Conservation (phyloP, 352 stramenopile genomes). For the Phytophthora aleatoria region DNA sequence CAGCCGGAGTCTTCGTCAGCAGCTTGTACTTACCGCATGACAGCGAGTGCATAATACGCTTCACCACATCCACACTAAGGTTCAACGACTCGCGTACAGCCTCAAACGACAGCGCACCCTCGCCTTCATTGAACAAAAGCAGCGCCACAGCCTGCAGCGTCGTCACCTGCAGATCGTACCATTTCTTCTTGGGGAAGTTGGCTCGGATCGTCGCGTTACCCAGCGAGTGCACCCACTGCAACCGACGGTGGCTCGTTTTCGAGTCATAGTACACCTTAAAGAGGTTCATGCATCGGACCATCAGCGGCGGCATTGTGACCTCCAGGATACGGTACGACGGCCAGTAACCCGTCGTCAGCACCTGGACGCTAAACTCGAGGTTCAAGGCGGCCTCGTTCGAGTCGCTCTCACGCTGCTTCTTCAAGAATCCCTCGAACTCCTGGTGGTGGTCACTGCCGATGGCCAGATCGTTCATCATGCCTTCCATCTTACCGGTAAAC, state of each 20-base stretch:
- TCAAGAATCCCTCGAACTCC: slow-evolving; percentile 95
- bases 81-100: slow-evolving; percentile 94
- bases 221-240: slow-evolving; percentile 97
- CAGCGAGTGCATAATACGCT: slow-evolving; percentile 98
- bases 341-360: slow-evolving; percentile 99
- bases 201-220: slow-evolving; percentile 94
- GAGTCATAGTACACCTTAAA: slow-evolving; percentile 96
- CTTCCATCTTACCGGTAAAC: slow-evolving; percentile 99
- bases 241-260: slow-evolving; percentile 93
- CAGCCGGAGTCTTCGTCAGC: slow-evolving; percentile 92
- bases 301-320: slow-evolving; percentile 93
- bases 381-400: slow-evolving; percentile 49
- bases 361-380: slow-evolving; percentile 97
- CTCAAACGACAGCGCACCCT: slow-evolving; percentile 88
- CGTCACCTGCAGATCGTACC: slow-evolving; percentile 98
- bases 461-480: slow-evolving; percentile 99
- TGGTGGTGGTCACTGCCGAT: slow-evolving; percentile 97
- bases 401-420: slow-evolving; percentile 77
- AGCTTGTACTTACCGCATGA: slow-evolving; percentile 99
- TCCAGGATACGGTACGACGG: slow-evolving; percentile 97
- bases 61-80: slow-evolving; percentile 95
- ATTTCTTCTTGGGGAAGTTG: slow-evolving; percentile 88
- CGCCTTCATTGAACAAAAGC: slow-evolving; percentile 94
- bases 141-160: slow-evolving; percentile 97
- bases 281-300: slow-evolving; percentile 96